Conservation (phyloP, 257 asterid genomes). For the Solanum virginianum region DNA sequence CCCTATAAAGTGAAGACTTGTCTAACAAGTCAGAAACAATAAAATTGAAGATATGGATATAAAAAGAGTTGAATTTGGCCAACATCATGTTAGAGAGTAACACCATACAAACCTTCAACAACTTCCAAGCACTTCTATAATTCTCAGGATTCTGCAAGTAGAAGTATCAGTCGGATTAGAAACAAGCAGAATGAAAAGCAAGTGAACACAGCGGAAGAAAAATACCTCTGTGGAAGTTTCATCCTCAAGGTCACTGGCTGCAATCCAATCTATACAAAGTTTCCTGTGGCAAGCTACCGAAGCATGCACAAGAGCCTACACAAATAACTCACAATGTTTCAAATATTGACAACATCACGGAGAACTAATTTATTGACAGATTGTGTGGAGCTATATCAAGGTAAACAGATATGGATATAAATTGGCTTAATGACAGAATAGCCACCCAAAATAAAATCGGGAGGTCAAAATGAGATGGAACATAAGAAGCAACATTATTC, state of each 20-base stretch:
- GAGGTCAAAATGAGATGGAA: background rate
- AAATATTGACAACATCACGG: background rate
- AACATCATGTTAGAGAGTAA: background rate
- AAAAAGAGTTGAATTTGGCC: background rate
- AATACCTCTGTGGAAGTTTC: constrained; percentile 54
- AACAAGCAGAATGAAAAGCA: constrained; percentile 5
- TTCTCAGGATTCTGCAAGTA: constrained; percentile 61
- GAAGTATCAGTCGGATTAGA: constrained; percentile 6
- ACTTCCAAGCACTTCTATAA: constrained; percentile 64
- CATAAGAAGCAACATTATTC: background rate
- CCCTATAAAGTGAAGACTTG: constrained; percentile 8
- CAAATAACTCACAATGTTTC: constrained; percentile 4
- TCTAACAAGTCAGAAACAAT: background rate
- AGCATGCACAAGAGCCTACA: constrained; percentile 96
- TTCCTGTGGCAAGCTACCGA: constrained; percentile 68
- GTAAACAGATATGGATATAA: background rate
- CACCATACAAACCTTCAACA: constrained; percentile 54
- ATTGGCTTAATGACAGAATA: background rate
- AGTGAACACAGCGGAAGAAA: background rate
- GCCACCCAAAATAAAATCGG: background rate
- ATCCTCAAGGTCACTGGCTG: constrained; percentile 85
- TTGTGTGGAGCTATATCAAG: background rate
- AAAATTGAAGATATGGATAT: background rate
- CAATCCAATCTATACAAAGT: constrained; percentile 74
- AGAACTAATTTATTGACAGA: background rate